Evolutionary conservation across 352 stramenopile species (phyloP), one percentile per base, ranked within the genome.

Genomic region (Phytophthora cactorum): DNA sequence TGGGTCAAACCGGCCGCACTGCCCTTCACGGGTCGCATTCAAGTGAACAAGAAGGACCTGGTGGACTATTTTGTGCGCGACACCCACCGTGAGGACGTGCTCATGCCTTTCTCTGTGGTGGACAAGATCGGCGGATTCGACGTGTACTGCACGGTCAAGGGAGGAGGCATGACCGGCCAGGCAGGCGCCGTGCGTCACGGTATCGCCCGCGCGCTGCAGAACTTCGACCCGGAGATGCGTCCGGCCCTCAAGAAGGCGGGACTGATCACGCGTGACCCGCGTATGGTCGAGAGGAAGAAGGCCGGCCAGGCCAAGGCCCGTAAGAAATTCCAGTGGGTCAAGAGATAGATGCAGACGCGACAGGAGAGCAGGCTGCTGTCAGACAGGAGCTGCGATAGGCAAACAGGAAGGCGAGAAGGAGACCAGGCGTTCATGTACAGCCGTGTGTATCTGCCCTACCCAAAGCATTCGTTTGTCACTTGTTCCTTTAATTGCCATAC

Each of bases 271-370:
- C 84, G 96, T 74, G 97, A 99, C 88, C 81, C 96, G 66, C 79
- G 97, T 75, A 97, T 96, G 81, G 97, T 99, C 52, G 96, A 99
- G 84, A 82, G 94, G 62, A 99, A 99, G 86, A 99, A 99, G 78
- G 60, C 96, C 36, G 97, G 97, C 64, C 92, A 95, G 70, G 81
- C 90, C 34, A 99, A 99, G 84, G 96, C 97, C 5, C 90, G 97
- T 68, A 99, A 99, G 90, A 93, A 95, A 75, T 97, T 97, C 74
- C 96, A 99, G 84, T 99, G 97, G 97, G 95, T 98, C 72, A 98
- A 98, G 84, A 96, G 97, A 93, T 99, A 97, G 79, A 88, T 70
- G 67, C 47, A 59, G 34, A 45, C 25, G 52, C 44, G 36, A 41
- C 32, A 68, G 45, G 44, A 68, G 52, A 63, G n/a, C 34, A 49